Evolutionary conservation across 441 rosid species (phyloP).

Genomic region (Sinapis alba): DNA sequence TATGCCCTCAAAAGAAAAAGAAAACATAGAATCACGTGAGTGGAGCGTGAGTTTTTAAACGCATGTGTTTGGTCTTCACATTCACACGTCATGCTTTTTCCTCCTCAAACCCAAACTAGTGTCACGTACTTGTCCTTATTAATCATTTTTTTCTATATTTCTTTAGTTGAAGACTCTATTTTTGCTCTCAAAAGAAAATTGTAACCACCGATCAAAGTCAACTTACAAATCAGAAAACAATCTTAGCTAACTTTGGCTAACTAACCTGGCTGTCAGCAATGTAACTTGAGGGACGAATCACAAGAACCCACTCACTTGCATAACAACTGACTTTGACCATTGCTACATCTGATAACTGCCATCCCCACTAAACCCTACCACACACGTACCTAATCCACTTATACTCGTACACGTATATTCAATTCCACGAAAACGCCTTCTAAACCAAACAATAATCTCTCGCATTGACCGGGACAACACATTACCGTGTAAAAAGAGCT

Average conservation of each 20-base stretch:
- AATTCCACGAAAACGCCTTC: conserved; percentile 37
- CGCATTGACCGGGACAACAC: conserved; percentile 41
- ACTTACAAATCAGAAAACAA: conserved; percentile 25
- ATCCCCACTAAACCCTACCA: conserved; percentile 38
- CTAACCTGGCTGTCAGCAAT: conserved; percentile 6
- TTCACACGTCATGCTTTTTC: conserved; percentile 39
- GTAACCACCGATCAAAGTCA: conserved; percentile 37
- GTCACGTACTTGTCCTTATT: conserved; percentile 37
- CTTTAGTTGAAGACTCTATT: conserved; percentile 9
- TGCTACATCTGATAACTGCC: conserved; percentile 40
- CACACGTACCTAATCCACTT: conserved; percentile 54
- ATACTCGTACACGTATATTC: conserved; percentile 45
- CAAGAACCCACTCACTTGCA: background rate
- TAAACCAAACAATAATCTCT: background rate
- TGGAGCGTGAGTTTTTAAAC: conserved; percentile 7
- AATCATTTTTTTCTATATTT: background rate
- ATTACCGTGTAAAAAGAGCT: background rate
- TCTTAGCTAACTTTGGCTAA: conserved; percentile 2
- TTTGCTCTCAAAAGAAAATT: background rate
- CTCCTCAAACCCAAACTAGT: conserved; percentile 17
- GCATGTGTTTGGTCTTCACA: conserved; percentile 37
- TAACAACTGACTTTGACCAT: conserved; percentile 33
- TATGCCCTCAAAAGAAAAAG: background rate
- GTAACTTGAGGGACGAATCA: conserved; percentile 19
- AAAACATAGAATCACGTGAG: conserved; percentile 32